Base-by-base conservation (phyloP, 2,329 filamentous ascomycete species). In the Capronia coronata region DNA sequence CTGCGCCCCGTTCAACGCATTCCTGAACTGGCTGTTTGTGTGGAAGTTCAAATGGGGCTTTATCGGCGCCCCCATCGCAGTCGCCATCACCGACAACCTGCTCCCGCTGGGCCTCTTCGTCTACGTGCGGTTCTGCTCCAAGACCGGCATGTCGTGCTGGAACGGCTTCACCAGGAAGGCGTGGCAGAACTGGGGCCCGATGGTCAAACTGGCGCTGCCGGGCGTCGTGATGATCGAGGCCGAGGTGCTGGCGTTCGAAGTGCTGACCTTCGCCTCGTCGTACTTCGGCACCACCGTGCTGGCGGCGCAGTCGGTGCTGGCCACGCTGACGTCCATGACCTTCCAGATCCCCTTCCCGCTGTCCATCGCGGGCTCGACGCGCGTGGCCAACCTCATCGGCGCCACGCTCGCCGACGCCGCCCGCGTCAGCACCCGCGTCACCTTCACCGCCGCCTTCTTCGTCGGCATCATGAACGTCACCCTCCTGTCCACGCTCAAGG, bases 261-360 rank as follows among this genome's bases (percentile, higher is more conserved):
- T 95, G 42, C 74, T 95, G 55, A 95, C 89, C 0, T 75, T 96
- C n/a, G 81, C 83, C 7, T 80, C 87, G 0, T 87, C 84, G 44
- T 87, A 86, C 60, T 83, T 96, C 50, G 86, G 86, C 13, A 81
- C 86, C 1, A 83, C 83, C 14, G 81, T 84, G 54, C 78, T 97
- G 1, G 91, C 91, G 0, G 90, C 93, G 0, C 90, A 98, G 67
- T 90, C 86, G 27, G 83, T 96, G 11, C 73, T 97, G 2, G 79
- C 84, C 18, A 93, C 86, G 0, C 74, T 95, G 39, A 82, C 84
- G 0, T 80, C 83, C 8, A 80, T 94, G 19, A 87, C 86, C 0
- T 97, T 89, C 71, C 88, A 95, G 67, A 83, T 97, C 42, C 89
- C 91, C 0, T 97, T 97, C 70, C 87, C 91, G 0, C 79, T 96